Base-by-base conservation (phyloP, 2,329 filamentous ascomycete species). In the Talaromyces sp. region DNA sequence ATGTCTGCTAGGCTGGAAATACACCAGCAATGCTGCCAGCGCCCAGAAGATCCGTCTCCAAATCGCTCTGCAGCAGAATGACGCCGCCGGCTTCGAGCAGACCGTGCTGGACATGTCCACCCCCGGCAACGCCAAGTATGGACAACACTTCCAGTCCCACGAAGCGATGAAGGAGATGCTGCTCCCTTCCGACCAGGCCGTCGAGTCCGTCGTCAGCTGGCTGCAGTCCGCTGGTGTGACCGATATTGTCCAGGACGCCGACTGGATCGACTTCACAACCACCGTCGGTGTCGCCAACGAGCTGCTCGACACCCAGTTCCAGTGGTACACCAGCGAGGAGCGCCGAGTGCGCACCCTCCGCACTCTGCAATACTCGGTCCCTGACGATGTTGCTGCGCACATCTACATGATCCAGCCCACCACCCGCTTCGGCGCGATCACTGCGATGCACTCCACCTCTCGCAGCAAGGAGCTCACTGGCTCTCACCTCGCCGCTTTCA, bases 321-420 rank as follows among this genome's bases (percentile, higher is more conserved):
- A 77, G 60, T 79, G 81, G 64, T 88, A 84, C 68, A 76, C 80
- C 61, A 79, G 82, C 64, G 67, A 73, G 10, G 70, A 73, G 14
- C 74, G 72, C 19, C 68, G 75, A 10, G 67, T 72, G 10, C 73
- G 75, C 49, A 81, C 77, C 64, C 78, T 88, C 50, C 81, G 86
- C 46, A 81, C 82, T 4, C 72, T 84, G 17, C 75, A 80, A 53
- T 90, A 89, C 72, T 87, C 84, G 0, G 79, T 89, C 1, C 88
- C 87, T 0, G 76, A 77, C 56, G 71, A 78, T 0, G 71, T 89
- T 9, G 78, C 79, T 56, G 66, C 76, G 50, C 78, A 84, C 66
- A 79, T 89, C 61, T 82, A 84, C 60, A 79, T 88, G 68, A 83
- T 89, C 55, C 84, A 88, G 70, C 86, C 86, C 0, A 89, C 86